Conservation (phyloP, 2,329 filamentous ascomycete species). For the Clonostachys rhizophaga region DNA sequence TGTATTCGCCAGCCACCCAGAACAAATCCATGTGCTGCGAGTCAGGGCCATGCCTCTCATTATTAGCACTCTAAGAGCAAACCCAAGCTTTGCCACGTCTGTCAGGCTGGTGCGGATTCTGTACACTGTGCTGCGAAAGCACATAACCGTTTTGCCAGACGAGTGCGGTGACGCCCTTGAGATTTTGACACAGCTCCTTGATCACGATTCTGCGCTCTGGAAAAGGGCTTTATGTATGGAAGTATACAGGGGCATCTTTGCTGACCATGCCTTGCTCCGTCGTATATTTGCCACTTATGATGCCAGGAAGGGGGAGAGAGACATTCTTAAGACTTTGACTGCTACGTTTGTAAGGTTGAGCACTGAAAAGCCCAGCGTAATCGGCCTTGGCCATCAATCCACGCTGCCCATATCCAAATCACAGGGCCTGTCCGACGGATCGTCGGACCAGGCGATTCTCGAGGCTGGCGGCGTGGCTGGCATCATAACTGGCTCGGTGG, state of each 20-base stretch:
- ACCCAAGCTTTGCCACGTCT: slow-evolving; percentile 74
- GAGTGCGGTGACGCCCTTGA: slow-evolving; percentile 83
- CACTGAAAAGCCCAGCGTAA: slow-evolving; percentile 83
- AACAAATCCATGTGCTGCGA: slow-evolving; percentile 76
- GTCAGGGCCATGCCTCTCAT: slow-evolving; percentile 78
- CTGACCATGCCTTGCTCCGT: slow-evolving; percentile 72
- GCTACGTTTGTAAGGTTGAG: slow-evolving; percentile 88
- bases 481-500: slow-evolving; percentile 72
- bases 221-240: slow-evolving; percentile 90
- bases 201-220: slow-evolving; percentile 81
- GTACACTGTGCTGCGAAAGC: slow-evolving; percentile 73
- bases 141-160: slow-evolving; percentile 67
- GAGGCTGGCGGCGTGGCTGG: slow-evolving; percentile 86
- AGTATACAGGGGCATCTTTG: slow-evolving; percentile 79
- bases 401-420: slow-evolving; percentile 63
- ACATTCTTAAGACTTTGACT: slow-evolving; percentile 76
- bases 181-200: slow-evolving; percentile 78
- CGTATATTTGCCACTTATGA: slow-evolving; percentile 82
- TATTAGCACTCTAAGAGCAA: slow-evolving; percentile 72
- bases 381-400: slow-evolving; percentile 85
- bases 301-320: slow-evolving; percentile 63
- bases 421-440: slow-evolving; percentile 27
- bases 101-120: slow-evolving; percentile 80
- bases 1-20: slow-evolving; percentile 72
- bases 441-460: slow-evolving; percentile 76